Base-by-base conservation (phyloP, 2,329 filamentous ascomycete genomes). In the Byssochlamys sp. region DNA sequence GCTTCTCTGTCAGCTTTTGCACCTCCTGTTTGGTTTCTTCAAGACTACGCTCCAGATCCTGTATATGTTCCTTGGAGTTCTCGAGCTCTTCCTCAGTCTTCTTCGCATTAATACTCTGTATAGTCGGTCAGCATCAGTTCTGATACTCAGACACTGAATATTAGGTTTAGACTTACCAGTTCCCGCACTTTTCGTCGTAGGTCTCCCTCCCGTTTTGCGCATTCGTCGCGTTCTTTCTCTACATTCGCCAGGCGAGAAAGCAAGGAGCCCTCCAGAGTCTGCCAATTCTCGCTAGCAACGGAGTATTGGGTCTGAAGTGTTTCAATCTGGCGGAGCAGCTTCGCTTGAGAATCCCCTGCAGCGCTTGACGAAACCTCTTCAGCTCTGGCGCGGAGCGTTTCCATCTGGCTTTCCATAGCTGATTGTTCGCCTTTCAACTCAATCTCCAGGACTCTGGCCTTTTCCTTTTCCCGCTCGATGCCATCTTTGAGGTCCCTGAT, bases 211-310 rank as follows among this genome's bases (percentile, higher is more conserved):
- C 90, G 85, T 63, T 86, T 86, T 54, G 85, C 80, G 7, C 89
- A 84, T 67, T 99, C 94, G 67, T 97, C 91, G 57, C 90, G 84
- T 71, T 99, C 95, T 69, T 88, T 94, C 71, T 99, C 94, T 9
- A 97, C 78, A 54, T 79, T 86, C 3, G 86, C 81, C 10, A 94
- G 81, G 58, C 91, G 84, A 25, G 89, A 84, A 54, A 92, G 82
- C 31, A 99, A 75, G 2, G 89, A 95, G 9, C 88, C 84, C 72
- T 99, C 92, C 60, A 99, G 95, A 0, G 91, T 90, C 69, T 96
- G 91, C 94, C 95, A 99, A 66, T 99, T 99, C 68, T 95, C 90
- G 64, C 90, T 94, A 1, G 94, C 94, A 56, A 95, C 86, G 0
- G 91, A 86, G 73, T 99, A 96, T 71, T 99, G 95, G 5, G 89